These are phyloP conservation scores for Rhizopus microsporus DNA, from an alignment of 371 early-diverging fungal species.

Conservation along the genomic window DNA sequence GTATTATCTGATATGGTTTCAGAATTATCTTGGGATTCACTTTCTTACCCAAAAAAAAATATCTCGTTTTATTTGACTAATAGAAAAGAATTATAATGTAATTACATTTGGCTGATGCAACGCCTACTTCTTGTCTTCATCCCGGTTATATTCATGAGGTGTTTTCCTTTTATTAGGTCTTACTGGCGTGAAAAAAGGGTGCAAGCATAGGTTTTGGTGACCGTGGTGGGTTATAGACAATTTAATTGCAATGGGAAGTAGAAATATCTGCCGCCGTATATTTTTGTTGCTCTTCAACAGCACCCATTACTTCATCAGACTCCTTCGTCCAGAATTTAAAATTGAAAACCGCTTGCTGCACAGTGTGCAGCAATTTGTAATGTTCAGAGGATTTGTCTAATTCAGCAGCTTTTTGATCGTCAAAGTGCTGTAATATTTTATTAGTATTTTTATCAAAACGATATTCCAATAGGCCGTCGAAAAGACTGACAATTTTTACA, in stretches of 20 bases:
- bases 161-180: constrained; percentile 24
- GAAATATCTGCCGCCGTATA: constrained; percentile 20
- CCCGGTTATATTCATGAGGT: constrained; percentile 17
- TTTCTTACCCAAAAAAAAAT: too few relatives aligned
- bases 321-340: constrained; percentile 15
- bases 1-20: too few relatives aligned
- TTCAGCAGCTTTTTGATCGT: too few relatives aligned
- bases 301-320: constrained; percentile 18
- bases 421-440: constrained; percentile 20
- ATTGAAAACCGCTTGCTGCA: constrained; percentile 16
- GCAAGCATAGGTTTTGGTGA: constrained; percentile 20
- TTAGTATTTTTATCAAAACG: constrained; percentile 17
- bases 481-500: constrained; percentile 15
- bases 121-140: constrained; percentile 16
- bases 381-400: constrained; percentile 17
- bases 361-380: constrained; percentile 15
- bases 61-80: constrained; percentile 16
- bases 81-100: constrained; percentile 15
- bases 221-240: constrained; percentile 21
- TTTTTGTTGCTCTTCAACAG: constrained; percentile 22
- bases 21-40: too few relatives aligned
- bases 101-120: constrained; percentile 15
- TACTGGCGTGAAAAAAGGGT: constrained; percentile 22
- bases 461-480: constrained; percentile 18
- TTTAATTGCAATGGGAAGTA: constrained; percentile 15